Evolutionary conservation across 169 alveolate species (phyloP), one percentile per base, ranked within the genome.

Genomic region (Plasmodium sp.): DNA sequence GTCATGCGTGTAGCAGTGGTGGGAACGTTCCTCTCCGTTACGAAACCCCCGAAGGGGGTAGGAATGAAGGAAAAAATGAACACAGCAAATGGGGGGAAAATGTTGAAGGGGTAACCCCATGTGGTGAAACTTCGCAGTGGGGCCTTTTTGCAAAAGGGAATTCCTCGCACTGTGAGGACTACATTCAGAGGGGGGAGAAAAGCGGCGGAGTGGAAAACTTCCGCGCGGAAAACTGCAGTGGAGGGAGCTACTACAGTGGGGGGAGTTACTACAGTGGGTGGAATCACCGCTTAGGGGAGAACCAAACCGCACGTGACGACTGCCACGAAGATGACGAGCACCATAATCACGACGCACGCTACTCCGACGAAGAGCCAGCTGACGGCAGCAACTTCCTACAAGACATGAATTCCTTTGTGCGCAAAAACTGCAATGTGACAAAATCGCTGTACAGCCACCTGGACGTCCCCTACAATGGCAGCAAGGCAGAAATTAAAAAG

Each of bases 401-500:
- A 39, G 85, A 84, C 51, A 84, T 73, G 43, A 45, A 84, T 18
- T 34, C 22, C 16, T 84, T 71, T 33, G 48, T 72, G 56, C 73
- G 83, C 27, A 67, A 80, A 90, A 80, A 62, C 41, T 90, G 51
- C 83, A 90, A 79, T 34, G 82, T 33, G 16, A 34, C 84, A 6
- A 90, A 90, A 62, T 90, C 91, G 14, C 36, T 90, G 51, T 90
- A 90, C 51, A 90, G 73, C 54, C 82, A 90, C 33, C 72, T 90
- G 54, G 90, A 80, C 51, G 82, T 90, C 22, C 31, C 94, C 1
- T 90, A 90, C 73, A 90, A 90, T 22, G 81, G 94, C 39, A 22
- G 77, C 16, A 80, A 79, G 54, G 91, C 80, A 62, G 94, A 90
- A 41, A 79, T 90, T 27, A 90, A 90, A 90, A 90, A 90, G n/a